phyloP scores from a whole-genome alignment of 441 rosid genomes.

The Biscutella auriculata region DNA sequence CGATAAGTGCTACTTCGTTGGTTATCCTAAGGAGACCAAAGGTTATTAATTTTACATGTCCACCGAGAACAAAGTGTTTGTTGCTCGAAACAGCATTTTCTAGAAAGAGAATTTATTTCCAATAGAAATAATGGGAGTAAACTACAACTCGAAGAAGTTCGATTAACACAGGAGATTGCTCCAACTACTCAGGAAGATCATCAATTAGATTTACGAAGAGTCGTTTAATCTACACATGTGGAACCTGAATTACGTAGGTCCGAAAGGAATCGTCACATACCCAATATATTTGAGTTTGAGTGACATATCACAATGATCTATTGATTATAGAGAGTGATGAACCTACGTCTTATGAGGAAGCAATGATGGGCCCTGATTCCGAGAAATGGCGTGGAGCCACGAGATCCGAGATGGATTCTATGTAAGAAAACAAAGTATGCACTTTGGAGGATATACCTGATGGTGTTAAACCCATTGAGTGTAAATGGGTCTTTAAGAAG shows the following conservation, averaged over 20 bases:
- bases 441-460: too few species aligned
- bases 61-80: background rate
- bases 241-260: background rate
- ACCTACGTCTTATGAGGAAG: background rate
- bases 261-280: background rate
- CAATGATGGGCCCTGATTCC: background rate
- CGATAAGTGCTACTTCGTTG: too few species aligned
- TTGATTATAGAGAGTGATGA: background rate
- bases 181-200: background rate
- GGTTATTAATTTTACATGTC: too few species aligned
- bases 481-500: too few species aligned
- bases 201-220: background rate
- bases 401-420: too few species aligned
- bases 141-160: background rate
- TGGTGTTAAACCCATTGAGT: too few species aligned
- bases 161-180: background rate
- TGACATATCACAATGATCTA: background rate
- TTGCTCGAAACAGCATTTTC: background rate
- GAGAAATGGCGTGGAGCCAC: too few species aligned
- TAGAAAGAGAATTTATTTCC: background rate
- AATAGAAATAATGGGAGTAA: background rate
- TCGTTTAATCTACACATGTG: background rate
- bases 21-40: too few species aligned
- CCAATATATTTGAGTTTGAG: background rate
- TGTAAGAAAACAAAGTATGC: too few species aligned